Evolutionary conservation across 2,329 filamentous ascomycete species (phyloP), one percentile per base, ranked within the genome.

Genomic region (Verticillium longisporum): DNA sequence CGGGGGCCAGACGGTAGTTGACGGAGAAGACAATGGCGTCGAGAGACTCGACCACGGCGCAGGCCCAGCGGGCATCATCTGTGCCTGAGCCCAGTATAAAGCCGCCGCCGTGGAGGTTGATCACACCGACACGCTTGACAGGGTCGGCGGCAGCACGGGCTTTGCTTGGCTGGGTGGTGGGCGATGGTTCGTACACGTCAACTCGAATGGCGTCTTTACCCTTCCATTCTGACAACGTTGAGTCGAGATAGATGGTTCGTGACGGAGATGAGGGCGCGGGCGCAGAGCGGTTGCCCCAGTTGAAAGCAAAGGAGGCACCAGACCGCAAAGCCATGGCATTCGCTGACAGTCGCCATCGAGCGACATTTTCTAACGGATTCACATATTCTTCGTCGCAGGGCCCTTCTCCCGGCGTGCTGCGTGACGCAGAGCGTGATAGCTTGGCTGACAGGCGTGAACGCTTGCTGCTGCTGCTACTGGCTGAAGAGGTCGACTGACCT

Each of bases 51-150:
- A 82, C 73, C 3, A 87, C 80, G 38, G 79, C 75, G 4, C 80
- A 77, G 2, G 81, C 83, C 77, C 85, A 88, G 50, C 84, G 78
- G 15, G 84, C 81, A 68, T 89, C 87, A 69, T 88, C 84, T 6
- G 83, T 86, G 5, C 81, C 84, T 56, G 79, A 79, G 14, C 87
- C 87, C 34, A 88, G 72, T 6, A 86, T 84, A 73, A 88, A 88
- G 9, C 87, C 87, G 31, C 87, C 87, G 34, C 86, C 87, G 68
- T 89, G 87, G 67, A 86, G 87, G 70, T 88, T 87, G 65, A 89
- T 77, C 33, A 89, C 77, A 18, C 83, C 83, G 0, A 86, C 80
- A 63, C 78, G 79, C 33, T 68, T 66, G 15, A 70, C 62, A 18
- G 54, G 54, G 3, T 34, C 26, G 31, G 15, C 26, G 68, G 68